phyloP scores from a whole-genome alignment of 768 basidiomycete species.

The Antrodiella citrinella region DNA sequence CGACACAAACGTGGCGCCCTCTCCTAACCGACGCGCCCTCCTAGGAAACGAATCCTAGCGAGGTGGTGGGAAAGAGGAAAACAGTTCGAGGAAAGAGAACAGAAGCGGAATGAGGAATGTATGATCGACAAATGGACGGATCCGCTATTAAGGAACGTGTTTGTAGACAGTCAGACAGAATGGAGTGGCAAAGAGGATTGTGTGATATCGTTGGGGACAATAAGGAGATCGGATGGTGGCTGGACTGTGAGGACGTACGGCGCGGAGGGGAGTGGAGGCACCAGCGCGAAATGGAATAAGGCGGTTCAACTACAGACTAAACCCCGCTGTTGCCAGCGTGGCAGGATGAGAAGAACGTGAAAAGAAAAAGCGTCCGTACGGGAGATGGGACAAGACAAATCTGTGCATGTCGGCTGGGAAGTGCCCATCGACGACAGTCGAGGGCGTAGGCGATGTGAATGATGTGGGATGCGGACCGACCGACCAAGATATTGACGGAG shows the following conservation, averaged over 20 bases:
- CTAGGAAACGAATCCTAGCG: slow-evolving; percentile 25
- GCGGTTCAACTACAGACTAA: slow-evolving; percentile 10
- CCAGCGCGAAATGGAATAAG: slow-evolving; percentile 17
- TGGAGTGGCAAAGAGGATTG: slow-evolving; percentile 7
- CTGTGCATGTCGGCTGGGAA: slow-evolving; percentile 20
- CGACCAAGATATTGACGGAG: neutral
- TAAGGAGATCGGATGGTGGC: slow-evolving; percentile 1
- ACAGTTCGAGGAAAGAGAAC: slow-evolving; percentile 19
- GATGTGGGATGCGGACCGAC: neutral
- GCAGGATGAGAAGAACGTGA: slow-evolving; percentile 29
- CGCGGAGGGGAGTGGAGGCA: slow-evolving; percentile 16
- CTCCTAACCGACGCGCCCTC: slow-evolving; percentile 62
- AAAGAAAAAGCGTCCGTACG: slow-evolving; percentile 73
- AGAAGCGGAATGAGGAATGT: slow-evolving; percentile 14
- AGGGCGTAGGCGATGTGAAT: neutral
- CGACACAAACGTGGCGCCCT: slow-evolving; percentile 54
- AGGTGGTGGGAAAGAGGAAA: slow-evolving; percentile 66
- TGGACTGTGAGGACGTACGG: slow-evolving; percentile 15
- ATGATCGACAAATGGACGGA: slow-evolving; percentile 9
- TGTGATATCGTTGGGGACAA: slow-evolving; percentile 1
- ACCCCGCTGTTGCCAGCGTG: slow-evolving; percentile 1
- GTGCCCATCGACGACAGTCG: neutral
- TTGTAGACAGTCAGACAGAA: neutral
- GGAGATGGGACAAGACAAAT: slow-evolving; percentile 27
- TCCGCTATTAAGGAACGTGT: slow-evolving; percentile 3